phyloP scores from a whole-genome alignment of 1,284 basidiomycete species.

The Fomitopsis pinicola region DNA sequence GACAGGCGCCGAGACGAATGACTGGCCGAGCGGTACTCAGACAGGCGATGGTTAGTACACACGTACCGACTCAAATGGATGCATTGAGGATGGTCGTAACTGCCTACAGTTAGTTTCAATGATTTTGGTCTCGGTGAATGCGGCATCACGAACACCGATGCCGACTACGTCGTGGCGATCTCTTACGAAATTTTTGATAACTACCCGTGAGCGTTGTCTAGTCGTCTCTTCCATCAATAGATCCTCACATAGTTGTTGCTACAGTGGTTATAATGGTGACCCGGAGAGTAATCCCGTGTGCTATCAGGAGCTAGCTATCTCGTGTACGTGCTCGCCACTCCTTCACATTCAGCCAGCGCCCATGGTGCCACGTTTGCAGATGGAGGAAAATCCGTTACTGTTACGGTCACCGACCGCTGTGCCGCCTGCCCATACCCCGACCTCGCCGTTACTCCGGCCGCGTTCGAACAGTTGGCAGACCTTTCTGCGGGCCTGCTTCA shows the following conservation, averaged over 20 bases:
- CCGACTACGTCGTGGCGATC: slow-evolving; percentile 57
- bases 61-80: not conserved
- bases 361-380: slow-evolving; percentile 30
- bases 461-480: slow-evolving; percentile 38
- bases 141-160: slow-evolving; percentile 52
- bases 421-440: slow-evolving; percentile 39
- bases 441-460: slow-evolving; percentile 51
- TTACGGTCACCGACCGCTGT: slow-evolving; percentile 57
- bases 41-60: not conserved
- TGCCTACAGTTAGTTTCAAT: slow-evolving; percentile 50
- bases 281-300: slow-evolving; percentile 63
- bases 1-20: too few species aligned
- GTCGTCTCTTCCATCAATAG: too few species aligned
- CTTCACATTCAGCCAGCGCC: not conserved
- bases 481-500: slow-evolving; percentile 35
- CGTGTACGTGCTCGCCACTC: slow-evolving; percentile 34
- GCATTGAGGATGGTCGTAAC: not conserved
- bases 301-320: slow-evolving; percentile 33
- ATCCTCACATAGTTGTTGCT: not conserved
- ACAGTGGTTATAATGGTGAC: slow-evolving; percentile 44
- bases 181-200: slow-evolving; percentile 53
- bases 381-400: slow-evolving; percentile 40
- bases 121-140: slow-evolving; percentile 64
- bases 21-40: not conserved
- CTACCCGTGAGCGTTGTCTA: slow-evolving; percentile 47